Base-by-base conservation (phyloP, 2,329 filamentous ascomycete genomes). In the Lachnellula occidentalis region DNA sequence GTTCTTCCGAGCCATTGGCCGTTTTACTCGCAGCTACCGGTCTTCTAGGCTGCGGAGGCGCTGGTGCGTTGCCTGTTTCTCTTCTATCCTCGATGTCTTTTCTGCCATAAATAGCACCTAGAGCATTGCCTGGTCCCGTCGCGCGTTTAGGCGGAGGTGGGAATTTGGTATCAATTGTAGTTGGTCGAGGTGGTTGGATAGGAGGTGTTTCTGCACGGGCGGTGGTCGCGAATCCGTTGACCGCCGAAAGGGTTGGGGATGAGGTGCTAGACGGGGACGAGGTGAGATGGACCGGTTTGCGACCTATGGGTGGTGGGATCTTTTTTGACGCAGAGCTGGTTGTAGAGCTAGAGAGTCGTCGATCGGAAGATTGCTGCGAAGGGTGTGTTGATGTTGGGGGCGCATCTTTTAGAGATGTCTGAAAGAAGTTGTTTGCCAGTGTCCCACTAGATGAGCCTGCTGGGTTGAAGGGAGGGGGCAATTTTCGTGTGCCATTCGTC, bases 281-380 rank as follows among this genome's bases (percentile, higher is more conserved):
- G 27, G 61, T 62, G 14, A 70, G 61, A 54, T 70, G 66, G 6
- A 65, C 48, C 15, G 68, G 68, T 53, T 70, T 70, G 24, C 59
- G 61, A 6, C 61, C 66, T 2, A 70, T 57, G 1, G 67, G 68
- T 31, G 68, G 68, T n/a, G 66, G 55, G 4, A 60, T 59, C 53
- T 66, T 69, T 37, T 65, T 65, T 8, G 62, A 60, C 15, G 58
- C 51, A 1, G 65, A 65, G 24, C 54, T 60, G n/a, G 56, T 64
- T 19, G 64, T 64, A 12, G 66, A 63, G 45, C 55, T 61, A 17
- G 66, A 65, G 36, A 61, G 48, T 43, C 62, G 61, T 39, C 65
- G 63, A 48, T 60, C 58, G 11, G 50, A 50, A 47, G 61, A 21
- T 42, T 53, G 55, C 47, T 57, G 53, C 19, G 56, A 47, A 45